These are phyloP conservation scores for Phytophthora sp. DNA, from an alignment of 352 stramenopile species.

Conservation along the genomic window DNA sequence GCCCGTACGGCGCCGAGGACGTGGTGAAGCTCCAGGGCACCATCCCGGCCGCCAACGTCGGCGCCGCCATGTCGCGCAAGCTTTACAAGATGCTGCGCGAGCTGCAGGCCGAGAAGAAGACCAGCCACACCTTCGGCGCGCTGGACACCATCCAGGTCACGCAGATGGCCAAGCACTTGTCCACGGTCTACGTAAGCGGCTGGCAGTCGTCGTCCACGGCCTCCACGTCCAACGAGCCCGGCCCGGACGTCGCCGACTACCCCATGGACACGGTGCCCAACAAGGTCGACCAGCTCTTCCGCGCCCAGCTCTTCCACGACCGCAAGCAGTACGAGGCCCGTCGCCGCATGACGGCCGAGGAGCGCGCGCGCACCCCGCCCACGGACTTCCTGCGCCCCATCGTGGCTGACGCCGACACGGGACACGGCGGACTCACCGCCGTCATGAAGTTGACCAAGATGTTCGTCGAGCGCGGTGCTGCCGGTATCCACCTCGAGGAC, in stretches of 20 bases:
- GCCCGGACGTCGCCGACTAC: conserved; percentile 98
- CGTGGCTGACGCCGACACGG: conserved; percentile 97
- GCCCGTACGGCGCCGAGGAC: conserved; percentile 80
- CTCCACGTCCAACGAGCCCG: conserved; percentile 96
- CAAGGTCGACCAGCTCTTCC: conserved; percentile 98
- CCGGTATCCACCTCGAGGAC: conserved; percentile 98
- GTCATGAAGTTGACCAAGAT: conserved; percentile 99
- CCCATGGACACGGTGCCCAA: conserved; percentile 98
- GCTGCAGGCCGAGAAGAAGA: conserved; percentile 79
- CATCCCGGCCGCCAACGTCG: conserved; percentile 51
- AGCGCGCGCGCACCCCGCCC: conserved; percentile 75
- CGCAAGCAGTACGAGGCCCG: conserved; percentile 96
- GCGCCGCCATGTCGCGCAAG: conserved; percentile 74
- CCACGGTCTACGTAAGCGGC: conserved; percentile 96
- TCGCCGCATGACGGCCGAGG: conserved; percentile 75
- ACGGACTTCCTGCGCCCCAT: conserved; percentile 98
- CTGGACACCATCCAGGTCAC: conserved; percentile 96
- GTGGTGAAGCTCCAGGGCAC: conserved; percentile 89
- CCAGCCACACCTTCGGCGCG: conserved; percentile 88
- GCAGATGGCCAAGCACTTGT: conserved; percentile 95
- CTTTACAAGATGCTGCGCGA: conserved; percentile 89
- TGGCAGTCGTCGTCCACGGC: conserved; percentile 97
- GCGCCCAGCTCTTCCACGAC: conserved; percentile 97
- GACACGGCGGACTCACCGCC: conserved; percentile 95
- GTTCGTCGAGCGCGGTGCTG: conserved; percentile 97